Conservation (phyloP, 1,139 yeast genomes). For the Saccharomyces hybrid region DNA sequence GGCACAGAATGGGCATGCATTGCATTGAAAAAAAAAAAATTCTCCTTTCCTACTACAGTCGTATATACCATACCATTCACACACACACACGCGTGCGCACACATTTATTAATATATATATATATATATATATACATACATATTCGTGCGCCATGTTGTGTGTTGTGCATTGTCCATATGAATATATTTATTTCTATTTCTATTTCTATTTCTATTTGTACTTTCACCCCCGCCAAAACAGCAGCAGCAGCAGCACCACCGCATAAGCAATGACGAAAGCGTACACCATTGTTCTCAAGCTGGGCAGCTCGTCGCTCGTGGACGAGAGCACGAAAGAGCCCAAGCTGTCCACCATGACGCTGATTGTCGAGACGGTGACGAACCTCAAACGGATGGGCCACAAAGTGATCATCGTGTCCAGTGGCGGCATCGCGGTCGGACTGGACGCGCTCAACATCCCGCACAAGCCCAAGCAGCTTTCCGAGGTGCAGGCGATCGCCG, state of each 20-base stretch:
- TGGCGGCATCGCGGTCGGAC: slow-evolving; percentile 92
- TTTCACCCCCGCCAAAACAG: too few species aligned
- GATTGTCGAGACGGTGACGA: slow-evolving; percentile 81
- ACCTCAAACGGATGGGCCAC: slow-evolving; percentile 78
- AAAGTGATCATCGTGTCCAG: slow-evolving; percentile 79
- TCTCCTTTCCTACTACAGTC: background rate
- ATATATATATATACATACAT: background rate
- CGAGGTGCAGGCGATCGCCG: slow-evolving; percentile 83
- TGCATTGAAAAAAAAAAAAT: background rate
- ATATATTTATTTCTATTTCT: background rate
- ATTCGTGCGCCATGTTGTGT: background rate
- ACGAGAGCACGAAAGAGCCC: slow-evolving; percentile 80
- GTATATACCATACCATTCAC: background rate
- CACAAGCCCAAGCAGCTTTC: slow-evolving; percentile 69
- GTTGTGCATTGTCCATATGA: background rate
- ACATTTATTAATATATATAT: background rate
- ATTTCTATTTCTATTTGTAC: background rate
- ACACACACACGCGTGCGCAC: background rate
- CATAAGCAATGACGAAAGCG: slow-evolving; percentile 4
- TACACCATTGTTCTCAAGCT: slow-evolving; percentile 67
- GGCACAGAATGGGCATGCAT: background rate
- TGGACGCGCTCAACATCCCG: slow-evolving; percentile 55
- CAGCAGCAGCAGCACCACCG: too few species aligned
- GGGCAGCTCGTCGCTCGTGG: slow-evolving; percentile 92
- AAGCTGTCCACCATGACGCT: slow-evolving; percentile 81